Base-by-base conservation (phyloP, 352 stramenopile genomes). In the Peronospora belbahrii region DNA sequence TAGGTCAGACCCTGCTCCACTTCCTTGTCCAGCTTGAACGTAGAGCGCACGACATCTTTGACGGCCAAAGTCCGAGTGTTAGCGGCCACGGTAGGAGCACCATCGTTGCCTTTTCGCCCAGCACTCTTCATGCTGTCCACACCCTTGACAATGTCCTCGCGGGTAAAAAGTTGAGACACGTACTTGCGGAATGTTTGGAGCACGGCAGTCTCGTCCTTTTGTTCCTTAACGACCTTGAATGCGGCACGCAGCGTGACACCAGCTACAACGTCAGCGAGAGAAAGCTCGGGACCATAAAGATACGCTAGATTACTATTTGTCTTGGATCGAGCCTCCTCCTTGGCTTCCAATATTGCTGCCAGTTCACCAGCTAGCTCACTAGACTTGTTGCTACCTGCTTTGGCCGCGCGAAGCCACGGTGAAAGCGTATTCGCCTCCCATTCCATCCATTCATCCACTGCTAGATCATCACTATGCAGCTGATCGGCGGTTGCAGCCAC, bases 361-460 rank as follows among this genome's bases (percentile, higher is more conserved):
- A 89, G 52, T 45, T 85, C 56, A 7, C 40, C 41, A 6, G 44
- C 57, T 39, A 66, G 27, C 39, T 45, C 48, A 22, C 33, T 59
- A 23, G 36, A 37, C 25, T 72, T 44, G 27, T 69, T 56, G 47
- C 55, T 59, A 35, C 28, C 24, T 39, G 81, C 82, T 61, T 79
- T 78, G 45, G 55, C 58, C 62, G 73, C 68, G 18, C 42, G 58
- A 39, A 88, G 59, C 70, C 70, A 87, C 10, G 67, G 74, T 23
- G 63, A 43, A 25, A 88, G 65, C 47, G 77, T 66, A 24, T 81
- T 68, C 41, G 67, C 70, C 55, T 93, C 81, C 81, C 81, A 93
- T 45, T 85, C 76, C 19, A 93, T 19, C 70, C 76, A 93, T 38
- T 93, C 81, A 47, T 93, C 78, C 27, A 93, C 76, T 2, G 74